Evolutionary conservation across 257 asterid genomes (phyloP).

Genomic region (Primulina huaijiensis): DNA sequence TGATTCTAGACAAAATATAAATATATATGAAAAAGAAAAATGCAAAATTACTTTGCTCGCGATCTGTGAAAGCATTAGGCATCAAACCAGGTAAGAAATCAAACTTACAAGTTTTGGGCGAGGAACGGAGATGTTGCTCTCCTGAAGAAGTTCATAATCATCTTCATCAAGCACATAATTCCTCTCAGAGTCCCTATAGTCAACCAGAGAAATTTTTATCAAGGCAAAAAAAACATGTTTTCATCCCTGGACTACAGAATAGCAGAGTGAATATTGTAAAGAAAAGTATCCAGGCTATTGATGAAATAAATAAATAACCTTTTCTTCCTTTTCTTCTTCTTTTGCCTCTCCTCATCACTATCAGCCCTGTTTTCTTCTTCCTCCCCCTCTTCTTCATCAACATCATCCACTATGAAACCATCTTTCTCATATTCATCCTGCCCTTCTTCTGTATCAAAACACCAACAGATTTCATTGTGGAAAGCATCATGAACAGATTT

Average conservation of each 20-base stretch:
- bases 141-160: slow-evolving; percentile 92
- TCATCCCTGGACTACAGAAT: neutral
- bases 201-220: neutral
- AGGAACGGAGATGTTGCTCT: slow-evolving; percentile 77
- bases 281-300: neutral
- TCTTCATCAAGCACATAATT: slow-evolving; percentile 78
- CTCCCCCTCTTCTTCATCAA: slow-evolving; percentile 72
- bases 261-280: neutral
- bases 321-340: slow-evolving; percentile 83
- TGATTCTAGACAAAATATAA: neutral
- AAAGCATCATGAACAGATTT: slow-evolving; percentile 21
- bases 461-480: slow-evolving; percentile 9
- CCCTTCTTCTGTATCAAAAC: slow-evolving; percentile 57
- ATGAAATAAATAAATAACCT: slow-evolving; percentile 41
- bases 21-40: too few relatives aligned
- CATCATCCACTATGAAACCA: slow-evolving; percentile 87
- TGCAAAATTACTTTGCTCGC: neutral
- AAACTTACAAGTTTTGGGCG: slow-evolving; percentile 63
- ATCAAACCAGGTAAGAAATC: neutral
- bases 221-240: neutral
- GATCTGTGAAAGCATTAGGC: too few relatives aligned
- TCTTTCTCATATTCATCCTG: slow-evolving; percentile 94
- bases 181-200: slow-evolving; percentile 66
- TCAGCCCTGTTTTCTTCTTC: slow-evolving; percentile 73
- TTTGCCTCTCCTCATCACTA: slow-evolving; percentile 73